These are phyloP conservation scores for Boletus barrowsii DNA, from an alignment of 768 basidiomycete species.

Conservation along the genomic window DNA sequence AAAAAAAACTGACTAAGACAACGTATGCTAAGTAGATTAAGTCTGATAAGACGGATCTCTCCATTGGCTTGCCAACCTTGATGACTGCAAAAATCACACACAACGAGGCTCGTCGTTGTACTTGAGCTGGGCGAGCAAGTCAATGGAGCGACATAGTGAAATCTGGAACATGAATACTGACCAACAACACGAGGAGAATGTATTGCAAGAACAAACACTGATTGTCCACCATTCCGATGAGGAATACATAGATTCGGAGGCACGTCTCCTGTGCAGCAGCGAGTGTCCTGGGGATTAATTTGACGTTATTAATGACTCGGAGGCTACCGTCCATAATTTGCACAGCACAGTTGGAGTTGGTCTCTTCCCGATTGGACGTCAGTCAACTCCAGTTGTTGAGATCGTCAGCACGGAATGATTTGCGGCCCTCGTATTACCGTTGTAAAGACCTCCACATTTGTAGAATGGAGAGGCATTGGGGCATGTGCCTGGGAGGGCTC, in stretches of 20 bases:
- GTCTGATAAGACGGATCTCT: conserved; percentile 47
- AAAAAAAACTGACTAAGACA: too few species aligned
- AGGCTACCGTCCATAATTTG: conserved; percentile 20
- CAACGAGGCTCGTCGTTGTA: conserved; percentile 85
- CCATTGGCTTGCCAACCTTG: conserved; percentile 94
- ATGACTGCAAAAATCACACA: conserved; percentile 68
- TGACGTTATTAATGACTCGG: conserved; percentile 74
- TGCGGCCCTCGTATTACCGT: conserved; percentile 71
- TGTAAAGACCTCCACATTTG: conserved; percentile 61
- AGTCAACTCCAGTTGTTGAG: conserved; percentile 76
- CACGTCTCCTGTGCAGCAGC: conserved; percentile 72
- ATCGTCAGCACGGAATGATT: conserved; percentile 71
- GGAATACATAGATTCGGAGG: conserved; percentile 92
- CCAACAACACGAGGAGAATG: conserved; percentile 91
- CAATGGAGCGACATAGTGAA: conserved; percentile 84
- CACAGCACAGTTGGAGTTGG: conserved; percentile 69
- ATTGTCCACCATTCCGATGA: conserved; percentile 88
- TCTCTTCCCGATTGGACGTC: conserved; percentile 75
- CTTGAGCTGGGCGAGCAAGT: conserved; percentile 89
- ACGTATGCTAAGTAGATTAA: too few species aligned
- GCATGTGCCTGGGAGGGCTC: conserved; percentile 63
- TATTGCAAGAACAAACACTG: conserved; percentile 91
- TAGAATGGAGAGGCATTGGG: conserved; percentile 86
- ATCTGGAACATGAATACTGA: conserved; percentile 90
- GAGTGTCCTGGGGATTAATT: conserved; percentile 58